Evolutionary conservation across 495 filamentous ascomycete species (phyloP).

Genomic region (Endocarpon pusillum): DNA sequence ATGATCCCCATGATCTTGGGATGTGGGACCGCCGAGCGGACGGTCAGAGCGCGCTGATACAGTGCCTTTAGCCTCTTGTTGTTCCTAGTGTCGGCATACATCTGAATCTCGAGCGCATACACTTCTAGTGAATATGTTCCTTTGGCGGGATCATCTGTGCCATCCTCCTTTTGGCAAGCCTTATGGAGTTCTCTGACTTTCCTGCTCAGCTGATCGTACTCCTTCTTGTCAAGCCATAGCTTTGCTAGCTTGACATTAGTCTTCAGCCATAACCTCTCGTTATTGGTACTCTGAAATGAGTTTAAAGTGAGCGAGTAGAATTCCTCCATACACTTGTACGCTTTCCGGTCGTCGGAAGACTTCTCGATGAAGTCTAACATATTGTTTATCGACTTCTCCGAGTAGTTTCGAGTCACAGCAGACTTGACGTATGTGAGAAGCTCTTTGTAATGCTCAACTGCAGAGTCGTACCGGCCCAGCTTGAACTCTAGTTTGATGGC

Average conservation of each 20-base stretch:
- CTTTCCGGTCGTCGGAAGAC: constrained; percentile 60
- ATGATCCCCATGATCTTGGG: constrained; percentile 99
- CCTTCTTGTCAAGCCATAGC: constrained; percentile 76
- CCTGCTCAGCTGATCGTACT: constrained; percentile 63
- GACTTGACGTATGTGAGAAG: constrained; percentile 95
- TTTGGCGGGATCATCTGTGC: constrained; percentile 84
- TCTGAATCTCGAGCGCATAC: constrained; percentile 94
- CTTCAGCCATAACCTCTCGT: constrained; percentile 94
- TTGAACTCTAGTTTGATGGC: constrained; percentile 95
- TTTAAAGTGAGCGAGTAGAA: constrained; percentile 88
- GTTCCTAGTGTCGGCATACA: constrained; percentile 93
- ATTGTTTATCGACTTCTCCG: constrained; percentile 98
- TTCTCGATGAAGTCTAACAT: constrained; percentile 99
- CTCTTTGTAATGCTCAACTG: constrained; percentile 84
- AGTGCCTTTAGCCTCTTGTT: constrained; percentile 91
- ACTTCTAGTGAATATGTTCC: constrained; percentile 92
- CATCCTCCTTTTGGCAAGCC: constrained; percentile 77
- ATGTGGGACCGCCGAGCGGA: constrained; percentile 88
- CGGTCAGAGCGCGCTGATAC: constrained; percentile 76
- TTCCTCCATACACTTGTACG: constrained; percentile 76
- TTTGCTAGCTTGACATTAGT: constrained; percentile 94
- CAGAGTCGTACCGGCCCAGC: constrained; percentile 67
- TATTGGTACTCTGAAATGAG: constrained; percentile 94
- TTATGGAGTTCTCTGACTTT: constrained; percentile 81
- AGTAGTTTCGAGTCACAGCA: constrained; percentile 94